phyloP scores from a whole-genome alignment of 345 rosid species.

The Litchi chinensis region DNA sequence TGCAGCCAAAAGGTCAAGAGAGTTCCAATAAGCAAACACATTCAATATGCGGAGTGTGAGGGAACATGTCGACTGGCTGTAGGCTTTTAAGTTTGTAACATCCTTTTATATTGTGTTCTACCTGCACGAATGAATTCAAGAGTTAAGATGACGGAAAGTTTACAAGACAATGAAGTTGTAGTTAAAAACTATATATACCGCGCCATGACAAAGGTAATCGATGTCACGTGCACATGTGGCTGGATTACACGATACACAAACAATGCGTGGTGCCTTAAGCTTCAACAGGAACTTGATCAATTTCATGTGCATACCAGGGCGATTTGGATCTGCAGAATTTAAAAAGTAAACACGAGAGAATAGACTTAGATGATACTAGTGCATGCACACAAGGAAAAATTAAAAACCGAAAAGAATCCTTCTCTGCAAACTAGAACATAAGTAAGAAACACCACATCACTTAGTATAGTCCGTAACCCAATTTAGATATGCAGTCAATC shows the following conservation, averaged over 20 bases:
- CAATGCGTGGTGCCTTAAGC: conserved; percentile 72
- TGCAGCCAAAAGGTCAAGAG: conserved; percentile 35
- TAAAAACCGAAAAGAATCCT: background rate
- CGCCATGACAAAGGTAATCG: conserved; percentile 90
- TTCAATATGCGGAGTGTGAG: conserved; percentile 94
- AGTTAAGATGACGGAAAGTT: conserved; percentile 11
- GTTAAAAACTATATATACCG: conserved; percentile 46
- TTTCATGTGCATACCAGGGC: conserved; percentile 98
- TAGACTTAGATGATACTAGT: background rate
- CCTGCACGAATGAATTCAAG: conserved; percentile 44
- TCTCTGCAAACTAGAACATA: background rate
- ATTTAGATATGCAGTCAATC: background rate
- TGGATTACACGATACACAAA: conserved; percentile 92
- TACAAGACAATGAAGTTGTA: background rate
- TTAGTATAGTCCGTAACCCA: background rate
- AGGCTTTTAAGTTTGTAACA: conserved; percentile 73
- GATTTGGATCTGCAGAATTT: conserved; percentile 76
- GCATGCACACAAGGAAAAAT: background rate
- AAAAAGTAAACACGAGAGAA: conserved; percentile 3
- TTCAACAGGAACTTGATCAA: conserved; percentile 79
- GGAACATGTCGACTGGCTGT: conserved; percentile 95
- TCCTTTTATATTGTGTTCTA: conserved; percentile 63
- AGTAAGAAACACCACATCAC: background rate
- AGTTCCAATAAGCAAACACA: conserved; percentile 86
- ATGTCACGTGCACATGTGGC: conserved; percentile 94